Evolutionary conservation across 345 rosid genomes (phyloP).

Genomic region (Lumnitzera racemosa): DNA sequence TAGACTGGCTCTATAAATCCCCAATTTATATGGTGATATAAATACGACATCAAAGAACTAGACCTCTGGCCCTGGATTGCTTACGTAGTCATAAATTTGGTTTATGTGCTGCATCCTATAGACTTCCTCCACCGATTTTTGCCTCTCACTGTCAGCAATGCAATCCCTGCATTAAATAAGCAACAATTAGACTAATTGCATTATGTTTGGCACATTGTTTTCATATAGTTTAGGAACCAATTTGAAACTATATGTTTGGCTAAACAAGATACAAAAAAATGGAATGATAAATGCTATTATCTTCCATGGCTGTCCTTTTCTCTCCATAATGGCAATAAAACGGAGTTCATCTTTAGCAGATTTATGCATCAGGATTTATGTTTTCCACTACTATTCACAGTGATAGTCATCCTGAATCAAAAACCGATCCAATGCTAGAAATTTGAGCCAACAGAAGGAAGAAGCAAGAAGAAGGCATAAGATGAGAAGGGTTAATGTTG

Average conservation of each 20-base stretch:
- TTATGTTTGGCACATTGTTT: too few species aligned
- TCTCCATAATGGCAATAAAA: too few species aligned
- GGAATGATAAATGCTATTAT: too few species aligned
- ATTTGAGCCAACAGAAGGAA: not conserved
- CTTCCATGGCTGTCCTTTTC: too few species aligned
- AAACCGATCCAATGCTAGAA: not conserved
- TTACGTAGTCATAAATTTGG: conserved; percentile 52
- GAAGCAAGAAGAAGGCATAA: not conserved
- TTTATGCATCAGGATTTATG: too few species aligned
- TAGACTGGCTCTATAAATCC: not conserved
- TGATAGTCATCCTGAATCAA: conserved; percentile 10
- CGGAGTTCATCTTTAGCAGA: too few species aligned
- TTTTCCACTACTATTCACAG: too few species aligned
- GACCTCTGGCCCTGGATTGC: conserved; percentile 1
- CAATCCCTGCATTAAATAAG: not conserved
- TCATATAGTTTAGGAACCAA: too few species aligned
- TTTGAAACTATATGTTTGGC: too few species aligned
- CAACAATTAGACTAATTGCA: too few species aligned
- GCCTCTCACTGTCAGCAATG: conserved; percentile 32
- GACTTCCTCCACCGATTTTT: conserved; percentile 43
- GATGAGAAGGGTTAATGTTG: not conserved
- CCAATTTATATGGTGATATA: too few species aligned
- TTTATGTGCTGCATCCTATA: conserved; percentile 47
- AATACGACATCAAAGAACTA: not conserved
- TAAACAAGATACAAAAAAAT: too few species aligned